Evolutionary conservation across 148 eudicot species (phyloP).

Genomic region (Amaranthus hypochondriacus): DNA sequence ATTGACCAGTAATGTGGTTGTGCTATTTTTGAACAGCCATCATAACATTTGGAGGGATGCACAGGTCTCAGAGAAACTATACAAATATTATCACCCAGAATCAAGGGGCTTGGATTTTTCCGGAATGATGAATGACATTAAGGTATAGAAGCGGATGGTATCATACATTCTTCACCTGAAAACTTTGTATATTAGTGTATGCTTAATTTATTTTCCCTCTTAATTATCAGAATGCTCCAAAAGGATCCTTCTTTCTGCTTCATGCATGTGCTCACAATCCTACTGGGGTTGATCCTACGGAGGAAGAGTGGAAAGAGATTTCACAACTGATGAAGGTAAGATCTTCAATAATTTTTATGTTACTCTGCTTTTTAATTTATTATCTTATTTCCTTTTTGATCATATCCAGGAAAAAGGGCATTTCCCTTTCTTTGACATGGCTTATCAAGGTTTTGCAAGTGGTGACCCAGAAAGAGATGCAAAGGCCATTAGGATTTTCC

Average conservation of each 20-base stretch:
- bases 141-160: constrained; percentile 38
- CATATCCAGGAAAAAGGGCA: constrained; percentile 76
- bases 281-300: constrained; percentile 97
- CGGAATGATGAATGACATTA: constrained; percentile 73
- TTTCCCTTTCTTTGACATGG: constrained; percentile 98
- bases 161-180: neutral
- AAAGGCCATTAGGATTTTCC: constrained; percentile 85
- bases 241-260: constrained; percentile 88
- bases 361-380: neutral
- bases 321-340: constrained; percentile 73
- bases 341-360: neutral
- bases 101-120: constrained; percentile 79
- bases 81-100: constrained; percentile 81
- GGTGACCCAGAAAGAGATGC: constrained; percentile 98
- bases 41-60: constrained; percentile 99
- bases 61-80: constrained; percentile 62
- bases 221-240: constrained; percentile 73
- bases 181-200: constrained; percentile 4
- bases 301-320: constrained; percentile 94
- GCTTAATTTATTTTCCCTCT: constrained; percentile 9
- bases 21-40: constrained; percentile 52
- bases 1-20: neutral
- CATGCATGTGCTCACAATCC: constrained; percentile 99
- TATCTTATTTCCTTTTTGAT: neutral
- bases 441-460: constrained; percentile 99